Percentiles rank a stretch among this genome's conserved stretches.
Evolutionary conservation across 2,329 filamentous ascomycete species (phyloP).

Genomic region (Periglandula ipomoeae): DNA sequence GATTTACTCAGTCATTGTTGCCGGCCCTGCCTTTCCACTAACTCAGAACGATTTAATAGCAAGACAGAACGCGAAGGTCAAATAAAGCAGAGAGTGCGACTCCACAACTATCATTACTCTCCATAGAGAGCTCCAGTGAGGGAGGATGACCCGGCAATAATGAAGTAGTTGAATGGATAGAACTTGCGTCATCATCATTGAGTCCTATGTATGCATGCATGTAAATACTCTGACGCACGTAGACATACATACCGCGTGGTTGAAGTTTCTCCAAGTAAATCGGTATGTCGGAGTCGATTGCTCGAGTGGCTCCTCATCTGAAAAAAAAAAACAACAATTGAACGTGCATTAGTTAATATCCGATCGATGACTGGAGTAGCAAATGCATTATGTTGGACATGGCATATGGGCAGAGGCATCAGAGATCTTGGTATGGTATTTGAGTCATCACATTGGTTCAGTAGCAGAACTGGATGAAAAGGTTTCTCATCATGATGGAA

Average conservation of each 20-base stretch:
- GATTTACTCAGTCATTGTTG: slow-evolving; percentile 56
- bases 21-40: slow-evolving; percentile 39
- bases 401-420: too few species aligned
- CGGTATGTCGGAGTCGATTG: too few species aligned
- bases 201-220: neutral
- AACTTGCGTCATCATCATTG: slow-evolving; percentile 41
- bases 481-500: slow-evolving; percentile 50
- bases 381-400: too few species aligned
- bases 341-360: too few species aligned
- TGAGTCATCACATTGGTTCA: slow-evolving; percentile 58
- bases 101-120: slow-evolving; percentile 66
- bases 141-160: slow-evolving; percentile 62
- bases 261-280: too few species aligned
- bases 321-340: too few species aligned
- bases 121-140: slow-evolving; percentile 48
- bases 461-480: slow-evolving; percentile 66
- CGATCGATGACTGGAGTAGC: too few species aligned
- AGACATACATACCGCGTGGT: too few species aligned
- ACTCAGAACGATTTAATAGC: slow-evolving; percentile 47
- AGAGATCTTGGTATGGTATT: slow-evolving; percentile 58
- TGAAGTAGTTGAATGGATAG: slow-evolving; percentile 68
- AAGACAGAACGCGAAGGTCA: slow-evolving; percentile 46
- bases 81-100: slow-evolving; percentile 48
- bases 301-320: too few species aligned
- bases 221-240: too few species aligned